Evolutionary conservation across 495 filamentous ascomycete species (phyloP).

Genomic region (Aspergillus taichungensis): DNA sequence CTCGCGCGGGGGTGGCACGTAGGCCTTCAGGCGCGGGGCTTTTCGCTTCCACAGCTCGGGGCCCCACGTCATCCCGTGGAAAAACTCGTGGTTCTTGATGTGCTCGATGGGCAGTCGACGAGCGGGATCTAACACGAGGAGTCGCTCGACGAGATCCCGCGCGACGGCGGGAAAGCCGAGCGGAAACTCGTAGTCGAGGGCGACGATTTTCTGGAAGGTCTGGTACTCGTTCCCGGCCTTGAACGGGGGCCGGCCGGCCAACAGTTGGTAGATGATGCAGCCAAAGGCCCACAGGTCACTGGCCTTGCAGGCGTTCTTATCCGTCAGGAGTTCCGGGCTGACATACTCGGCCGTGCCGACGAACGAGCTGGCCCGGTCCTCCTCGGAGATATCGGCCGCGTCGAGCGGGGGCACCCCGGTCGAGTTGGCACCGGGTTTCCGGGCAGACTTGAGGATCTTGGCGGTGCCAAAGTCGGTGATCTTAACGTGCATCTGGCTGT

Average conservation of each 20-base stretch:
- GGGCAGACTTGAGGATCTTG: slow-evolving; percentile 71
- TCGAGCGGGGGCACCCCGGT: slow-evolving; percentile 41
- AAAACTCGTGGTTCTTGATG: slow-evolving; percentile 96
- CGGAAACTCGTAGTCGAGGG: slow-evolving; percentile 88
- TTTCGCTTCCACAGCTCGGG: slow-evolving; percentile 82
- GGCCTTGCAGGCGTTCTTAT: slow-evolving; percentile 96
- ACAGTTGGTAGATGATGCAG: slow-evolving; percentile 96
- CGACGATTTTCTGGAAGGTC: slow-evolving; percentile 97
- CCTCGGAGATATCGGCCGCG: slow-evolving; percentile 49
- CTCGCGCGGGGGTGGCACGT: slow-evolving; percentile 70
- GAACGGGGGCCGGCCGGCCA: slow-evolving; percentile 91
- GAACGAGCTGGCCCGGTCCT: slow-evolving; percentile 81
- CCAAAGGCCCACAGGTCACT: slow-evolving; percentile 99
- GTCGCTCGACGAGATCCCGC: slow-evolving; percentile 82
- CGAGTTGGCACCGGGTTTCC: slow-evolving; percentile 36
- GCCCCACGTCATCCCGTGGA: slow-evolving; percentile 83
- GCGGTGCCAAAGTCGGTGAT: slow-evolving; percentile 99
- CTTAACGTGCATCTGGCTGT: slow-evolving; percentile 94
- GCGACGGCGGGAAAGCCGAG: slow-evolving; percentile 81
- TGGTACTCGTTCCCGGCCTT: slow-evolving; percentile 96
- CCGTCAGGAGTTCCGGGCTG: slow-evolving; percentile 86
- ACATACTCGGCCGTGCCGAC: slow-evolving; percentile 99
- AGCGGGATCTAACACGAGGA: slow-evolving; percentile 83
- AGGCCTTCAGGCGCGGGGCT: slow-evolving; percentile 80
- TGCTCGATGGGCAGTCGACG: slow-evolving; percentile 88